A percentile compares a stretch with the other conserved stretches of the same genome.
phyloP scores from a whole-genome alignment of 2,329 filamentous ascomycete species.

The Fusarium clavum region DNA sequence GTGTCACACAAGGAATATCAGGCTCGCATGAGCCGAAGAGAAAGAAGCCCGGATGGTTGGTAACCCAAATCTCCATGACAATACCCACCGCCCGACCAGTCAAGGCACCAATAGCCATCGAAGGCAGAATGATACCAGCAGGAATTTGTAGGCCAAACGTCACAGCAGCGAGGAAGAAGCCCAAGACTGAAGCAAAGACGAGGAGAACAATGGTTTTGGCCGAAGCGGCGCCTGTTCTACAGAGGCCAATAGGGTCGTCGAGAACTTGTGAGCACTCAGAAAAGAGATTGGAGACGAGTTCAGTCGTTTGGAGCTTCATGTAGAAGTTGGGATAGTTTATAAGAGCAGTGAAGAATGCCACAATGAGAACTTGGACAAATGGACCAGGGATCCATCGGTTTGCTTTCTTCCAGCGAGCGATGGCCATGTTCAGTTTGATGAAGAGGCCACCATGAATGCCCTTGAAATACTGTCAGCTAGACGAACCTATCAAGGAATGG shows the following conservation, averaged over 20 bases:
- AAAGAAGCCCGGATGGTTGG: conserved; percentile 79
- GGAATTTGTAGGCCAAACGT: conserved; percentile 96
- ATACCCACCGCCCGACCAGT: conserved; percentile 91
- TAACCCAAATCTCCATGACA: conserved; percentile 88
- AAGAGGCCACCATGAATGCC: conserved; percentile 96
- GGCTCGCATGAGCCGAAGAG: conserved; percentile 85
- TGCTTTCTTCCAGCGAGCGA: conserved; percentile 83
- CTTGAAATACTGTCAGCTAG: conserved; percentile 48
- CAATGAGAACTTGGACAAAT: conserved; percentile 80
- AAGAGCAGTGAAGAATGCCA: conserved; percentile 84
- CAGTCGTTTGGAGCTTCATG: conserved; percentile 91
- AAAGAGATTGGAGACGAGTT: conserved; percentile 92
- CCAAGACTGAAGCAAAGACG: conserved; percentile 82
- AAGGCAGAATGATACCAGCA: conserved; percentile 94
- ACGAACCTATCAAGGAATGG: not conserved
- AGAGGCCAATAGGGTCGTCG: conserved; percentile 90
- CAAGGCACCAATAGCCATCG: conserved; percentile 93
- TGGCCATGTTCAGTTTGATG: conserved; percentile 91
- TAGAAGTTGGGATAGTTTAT: conserved; percentile 97
- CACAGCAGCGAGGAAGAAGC: conserved; percentile 85
- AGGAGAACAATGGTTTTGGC: conserved; percentile 85
- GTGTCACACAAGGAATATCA: conserved; percentile 88
- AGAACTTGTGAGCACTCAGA: conserved; percentile 85
- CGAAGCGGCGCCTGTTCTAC: conserved; percentile 86
- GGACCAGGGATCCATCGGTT: conserved; percentile 75